Percentiles rank a stretch among this genome's conserved stretches.
phyloP scores from a whole-genome alignment of 2,329 filamentous ascomycete genomes.

The Colletotrichum filicis region DNA sequence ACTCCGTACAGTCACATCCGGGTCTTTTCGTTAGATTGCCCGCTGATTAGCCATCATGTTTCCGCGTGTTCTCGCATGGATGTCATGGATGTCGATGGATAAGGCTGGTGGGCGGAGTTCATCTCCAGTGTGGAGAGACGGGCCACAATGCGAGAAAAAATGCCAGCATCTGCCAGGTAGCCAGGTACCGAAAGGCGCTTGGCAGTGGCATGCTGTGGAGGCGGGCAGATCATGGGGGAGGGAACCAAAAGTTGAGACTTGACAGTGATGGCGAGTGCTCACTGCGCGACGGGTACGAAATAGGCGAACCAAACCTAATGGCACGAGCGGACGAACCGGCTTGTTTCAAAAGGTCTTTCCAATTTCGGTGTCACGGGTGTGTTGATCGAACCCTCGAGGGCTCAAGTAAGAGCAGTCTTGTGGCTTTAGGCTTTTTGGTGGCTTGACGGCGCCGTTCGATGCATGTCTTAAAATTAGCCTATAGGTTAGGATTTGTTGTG shows the following conservation, averaged over 20 bases:
- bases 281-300: not conserved
- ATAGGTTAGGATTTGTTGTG: not conserved
- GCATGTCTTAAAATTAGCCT: not conserved
- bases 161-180: not conserved
- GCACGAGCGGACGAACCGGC: constrained; percentile 6
- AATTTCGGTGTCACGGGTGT: not conserved
- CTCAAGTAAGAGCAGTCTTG: not conserved
- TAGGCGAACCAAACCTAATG: not conserved
- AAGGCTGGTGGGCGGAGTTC: constrained; percentile 17
- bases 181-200: not conserved
- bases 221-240: constrained; percentile 21
- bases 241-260: not conserved
- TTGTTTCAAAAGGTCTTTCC: constrained; percentile 27
- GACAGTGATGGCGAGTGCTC: not conserved
- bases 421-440: not conserved
- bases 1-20: not conserved
- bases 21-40: constrained; percentile 10
- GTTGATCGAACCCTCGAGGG: not conserved
- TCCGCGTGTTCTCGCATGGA: constrained; percentile 26
- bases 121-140: constrained; percentile 1
- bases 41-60: not conserved
- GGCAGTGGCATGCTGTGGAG: constrained; percentile 20
- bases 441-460: not conserved
- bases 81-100: not conserved
- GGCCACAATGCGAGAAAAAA: not conserved